These are phyloP conservation scores for Letharia columbiana DNA, from an alignment of 495 filamentous ascomycete species.

Conservation along the genomic window DNA sequence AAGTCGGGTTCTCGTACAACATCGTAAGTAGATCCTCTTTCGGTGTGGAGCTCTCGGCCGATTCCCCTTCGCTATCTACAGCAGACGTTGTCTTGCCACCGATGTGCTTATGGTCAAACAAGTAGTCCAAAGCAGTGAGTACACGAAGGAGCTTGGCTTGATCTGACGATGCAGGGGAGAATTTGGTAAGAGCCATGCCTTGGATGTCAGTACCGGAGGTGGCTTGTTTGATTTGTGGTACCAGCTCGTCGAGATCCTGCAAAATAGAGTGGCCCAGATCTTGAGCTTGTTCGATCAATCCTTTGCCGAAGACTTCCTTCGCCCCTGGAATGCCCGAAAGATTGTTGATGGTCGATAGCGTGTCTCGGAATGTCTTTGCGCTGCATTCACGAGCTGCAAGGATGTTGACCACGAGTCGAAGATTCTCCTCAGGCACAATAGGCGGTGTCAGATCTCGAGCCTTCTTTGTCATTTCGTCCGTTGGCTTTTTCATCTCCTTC, in stretches of 20 bases:
- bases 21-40: conserved; percentile 63
- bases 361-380: conserved; percentile 93
- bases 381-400: conserved; percentile 92
- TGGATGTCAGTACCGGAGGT: conserved; percentile 88
- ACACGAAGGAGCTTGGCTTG: conserved; percentile 91
- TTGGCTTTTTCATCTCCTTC: conserved; percentile 31
- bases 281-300: conserved; percentile 80
- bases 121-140: conserved; percentile 89
- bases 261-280: conserved; percentile 75
- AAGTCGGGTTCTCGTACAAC: conserved; percentile 84
- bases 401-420: conserved; percentile 89
- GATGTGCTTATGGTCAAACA: conserved; percentile 71
- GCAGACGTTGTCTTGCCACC: conserved; percentile 46
- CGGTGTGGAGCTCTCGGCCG: conserved; percentile 23
- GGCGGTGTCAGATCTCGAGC: conserved; percentile 67
- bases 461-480: conserved; percentile 60
- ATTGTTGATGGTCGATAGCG: conserved; percentile 94
- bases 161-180: conserved; percentile 90
- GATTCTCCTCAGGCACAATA: conserved; percentile 78
- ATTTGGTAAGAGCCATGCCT: conserved; percentile 85
- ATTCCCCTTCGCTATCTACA: conserved; percentile 34
- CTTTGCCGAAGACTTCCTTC: conserved; percentile 80
- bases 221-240: conserved; percentile 78
- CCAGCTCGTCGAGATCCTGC: conserved; percentile 74
- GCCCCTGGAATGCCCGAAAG: conserved; percentile 87